These are phyloP conservation scores for Dipodascus geniculatus DNA, from an alignment of 805 yeast species.

Conservation along the genomic window DNA sequence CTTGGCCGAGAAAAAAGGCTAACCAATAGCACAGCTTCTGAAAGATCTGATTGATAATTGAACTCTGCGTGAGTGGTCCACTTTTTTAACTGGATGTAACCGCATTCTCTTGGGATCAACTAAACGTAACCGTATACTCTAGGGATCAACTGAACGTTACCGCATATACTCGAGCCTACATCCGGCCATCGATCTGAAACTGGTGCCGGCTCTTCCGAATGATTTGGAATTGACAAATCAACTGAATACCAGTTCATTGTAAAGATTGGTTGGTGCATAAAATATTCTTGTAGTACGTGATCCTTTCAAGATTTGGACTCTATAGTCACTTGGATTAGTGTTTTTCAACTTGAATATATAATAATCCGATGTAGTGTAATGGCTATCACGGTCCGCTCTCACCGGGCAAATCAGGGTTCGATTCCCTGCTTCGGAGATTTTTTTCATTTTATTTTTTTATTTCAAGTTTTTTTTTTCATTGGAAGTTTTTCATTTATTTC, in stretches of 20 bases:
- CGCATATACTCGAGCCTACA: neutral
- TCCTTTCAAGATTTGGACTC: too few relatives aligned
- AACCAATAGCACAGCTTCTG: too few relatives aligned
- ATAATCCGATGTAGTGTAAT: slow-evolving; percentile 1
- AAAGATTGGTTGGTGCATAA: too few relatives aligned
- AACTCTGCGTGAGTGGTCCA: too few relatives aligned
- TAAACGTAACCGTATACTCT: too few relatives aligned
- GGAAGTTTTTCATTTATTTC: neutral
- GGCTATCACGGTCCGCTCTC: slow-evolving; percentile 2
- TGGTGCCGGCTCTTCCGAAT: neutral
- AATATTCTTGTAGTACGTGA: too few relatives aligned
- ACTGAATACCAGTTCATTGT: too few relatives aligned
- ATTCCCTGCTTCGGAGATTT: slow-evolving; percentile 2
- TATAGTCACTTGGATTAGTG: neutral
- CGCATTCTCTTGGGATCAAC: too few relatives aligned
- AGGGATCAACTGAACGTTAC: neutral
- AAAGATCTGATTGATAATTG: too few relatives aligned
- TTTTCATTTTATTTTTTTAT: neutral
- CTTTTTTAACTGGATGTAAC: too few relatives aligned
- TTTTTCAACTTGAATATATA: neutral
- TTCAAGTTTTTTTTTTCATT: neutral
- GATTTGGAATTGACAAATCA: neutral
- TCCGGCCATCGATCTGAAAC: neutral
- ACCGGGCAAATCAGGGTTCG: slow-evolving; percentile 2
- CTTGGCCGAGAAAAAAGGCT: too few relatives aligned